phyloP scores from a whole-genome alignment of 1,284 basidiomycete species.

The Somion occarium region DNA sequence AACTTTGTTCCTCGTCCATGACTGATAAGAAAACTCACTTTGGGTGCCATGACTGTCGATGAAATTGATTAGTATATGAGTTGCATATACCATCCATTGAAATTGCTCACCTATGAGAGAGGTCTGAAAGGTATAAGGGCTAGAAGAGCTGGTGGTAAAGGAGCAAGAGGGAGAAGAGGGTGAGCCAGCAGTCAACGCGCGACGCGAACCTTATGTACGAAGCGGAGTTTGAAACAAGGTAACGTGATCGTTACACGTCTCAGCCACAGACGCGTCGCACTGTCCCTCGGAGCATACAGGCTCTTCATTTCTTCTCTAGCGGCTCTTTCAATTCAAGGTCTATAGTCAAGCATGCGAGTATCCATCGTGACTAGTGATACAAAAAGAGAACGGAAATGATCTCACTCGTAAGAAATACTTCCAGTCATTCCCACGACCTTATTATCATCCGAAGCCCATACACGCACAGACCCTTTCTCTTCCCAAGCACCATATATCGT shows the following conservation, averaged over 20 bases:
- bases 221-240: slow-evolving; percentile 4
- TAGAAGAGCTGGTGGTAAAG: slow-evolving; percentile 14
- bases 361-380: no score
- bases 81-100: background rate
- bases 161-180: slow-evolving; percentile 12
- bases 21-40: background rate
- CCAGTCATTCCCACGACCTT: slow-evolving; percentile 73
- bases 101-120: slow-evolving; percentile 7
- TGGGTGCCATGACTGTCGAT: slow-evolving; percentile 10
- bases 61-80: background rate
- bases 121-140: slow-evolving; percentile 2
- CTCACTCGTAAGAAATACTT: no score
- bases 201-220: slow-evolving; percentile 16
- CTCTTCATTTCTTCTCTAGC: background rate
- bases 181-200: slow-evolving; percentile 9
- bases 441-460: slow-evolving; percentile 28
- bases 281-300: slow-evolving; percentile 1
- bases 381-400: no score
- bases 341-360: no score
- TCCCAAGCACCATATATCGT: slow-evolving; percentile 50
- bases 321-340: slow-evolving; percentile 2
- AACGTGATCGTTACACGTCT: slow-evolving; percentile 11
- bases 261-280: slow-evolving; percentile 5
- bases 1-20: background rate
- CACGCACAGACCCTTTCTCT: slow-evolving; percentile 24